Conservation (phyloP, 2,329 filamentous ascomycete species). For the Lojkania enalia region DNA sequence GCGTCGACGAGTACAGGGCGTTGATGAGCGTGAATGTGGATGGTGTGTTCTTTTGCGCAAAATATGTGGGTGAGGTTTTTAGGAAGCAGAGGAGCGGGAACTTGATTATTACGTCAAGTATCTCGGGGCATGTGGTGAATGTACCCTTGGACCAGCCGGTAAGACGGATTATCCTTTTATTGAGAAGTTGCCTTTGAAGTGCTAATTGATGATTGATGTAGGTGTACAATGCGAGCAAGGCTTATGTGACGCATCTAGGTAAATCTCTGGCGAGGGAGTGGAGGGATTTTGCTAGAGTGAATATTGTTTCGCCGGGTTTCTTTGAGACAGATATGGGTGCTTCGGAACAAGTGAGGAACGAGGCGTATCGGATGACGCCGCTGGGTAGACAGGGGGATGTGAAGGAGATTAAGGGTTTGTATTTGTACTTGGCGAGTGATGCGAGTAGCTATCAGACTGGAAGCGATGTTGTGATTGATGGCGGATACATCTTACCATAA, state of each 20-base stretch:
- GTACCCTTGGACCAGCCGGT: conserved; percentile 67
- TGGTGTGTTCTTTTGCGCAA: conserved; percentile 50
- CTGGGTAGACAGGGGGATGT: conserved; percentile 73
- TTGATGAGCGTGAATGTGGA: conserved; percentile 73
- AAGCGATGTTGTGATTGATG: conserved; percentile 73
- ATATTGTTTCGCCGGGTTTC: conserved; percentile 67
- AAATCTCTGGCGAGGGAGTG: conserved; percentile 67
- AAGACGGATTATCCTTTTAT: not conserved
- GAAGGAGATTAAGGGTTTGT: conserved; percentile 78
- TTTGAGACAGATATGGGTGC: conserved; percentile 67
- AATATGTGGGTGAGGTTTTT: conserved; percentile 48
- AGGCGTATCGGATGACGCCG: conserved; percentile 71
- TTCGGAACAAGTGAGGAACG: conserved; percentile 64
- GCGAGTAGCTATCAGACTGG: conserved; percentile 79
- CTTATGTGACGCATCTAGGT: conserved; percentile 65
- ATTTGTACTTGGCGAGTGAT: conserved; percentile 79
- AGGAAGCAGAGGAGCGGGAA: conserved; percentile 55
- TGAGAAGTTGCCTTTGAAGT: not conserved
- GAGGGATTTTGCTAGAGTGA: conserved; percentile 68
- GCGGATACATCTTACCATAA: conserved; percentile 63
- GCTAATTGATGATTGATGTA: conserved; percentile 6
- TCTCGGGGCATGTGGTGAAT: conserved; percentile 81
- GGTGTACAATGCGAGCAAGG: conserved; percentile 56
- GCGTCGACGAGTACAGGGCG: conserved; percentile 66
- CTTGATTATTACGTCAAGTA: conserved; percentile 66